Evolutionary conservation across 225 moss, liverwort and hornwort species (phyloP).

Genomic region (Anthoceros angustus): DNA sequence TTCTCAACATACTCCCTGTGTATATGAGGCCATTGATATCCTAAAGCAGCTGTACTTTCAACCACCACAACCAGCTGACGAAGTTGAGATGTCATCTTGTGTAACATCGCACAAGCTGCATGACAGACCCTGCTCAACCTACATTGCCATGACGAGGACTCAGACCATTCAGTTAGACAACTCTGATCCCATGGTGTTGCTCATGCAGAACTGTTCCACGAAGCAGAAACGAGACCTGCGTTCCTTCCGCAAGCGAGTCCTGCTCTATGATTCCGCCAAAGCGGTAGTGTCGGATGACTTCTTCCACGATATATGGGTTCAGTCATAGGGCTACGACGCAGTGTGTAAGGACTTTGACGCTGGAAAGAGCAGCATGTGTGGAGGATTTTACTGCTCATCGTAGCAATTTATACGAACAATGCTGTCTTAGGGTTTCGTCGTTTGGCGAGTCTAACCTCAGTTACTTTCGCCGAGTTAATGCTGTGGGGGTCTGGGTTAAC

Average conservation of each 20-base stretch:
- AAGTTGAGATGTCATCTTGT: constrained; percentile 12
- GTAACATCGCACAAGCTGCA: background rate
- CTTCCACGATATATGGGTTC: background rate
- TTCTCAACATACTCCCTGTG: constrained; percentile 75
- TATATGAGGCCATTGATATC: constrained; percentile 53
- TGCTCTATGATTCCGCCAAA: background rate
- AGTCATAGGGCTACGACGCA: background rate
- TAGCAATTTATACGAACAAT: too few species aligned
- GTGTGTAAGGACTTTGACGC: background rate
- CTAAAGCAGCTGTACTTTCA: constrained; percentile 78
- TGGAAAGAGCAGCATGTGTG: too few species aligned
- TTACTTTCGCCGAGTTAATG: too few species aligned
- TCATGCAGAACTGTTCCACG: background rate
- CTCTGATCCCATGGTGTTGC: background rate
- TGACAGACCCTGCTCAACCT: background rate
- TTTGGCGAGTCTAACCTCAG: too few species aligned
- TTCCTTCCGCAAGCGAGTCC: background rate
- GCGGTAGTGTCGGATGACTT: background rate
- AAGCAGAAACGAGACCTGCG: background rate
- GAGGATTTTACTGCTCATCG: too few species aligned
- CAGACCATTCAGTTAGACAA: background rate
- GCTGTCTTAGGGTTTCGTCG: too few species aligned
- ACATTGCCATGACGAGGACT: background rate
- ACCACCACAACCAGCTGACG: constrained; percentile 77
- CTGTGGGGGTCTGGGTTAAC: too few species aligned